Evolutionary conservation across 768 basidiomycete genomes (phyloP).

Genomic region (Lactifluus subvellereus): DNA sequence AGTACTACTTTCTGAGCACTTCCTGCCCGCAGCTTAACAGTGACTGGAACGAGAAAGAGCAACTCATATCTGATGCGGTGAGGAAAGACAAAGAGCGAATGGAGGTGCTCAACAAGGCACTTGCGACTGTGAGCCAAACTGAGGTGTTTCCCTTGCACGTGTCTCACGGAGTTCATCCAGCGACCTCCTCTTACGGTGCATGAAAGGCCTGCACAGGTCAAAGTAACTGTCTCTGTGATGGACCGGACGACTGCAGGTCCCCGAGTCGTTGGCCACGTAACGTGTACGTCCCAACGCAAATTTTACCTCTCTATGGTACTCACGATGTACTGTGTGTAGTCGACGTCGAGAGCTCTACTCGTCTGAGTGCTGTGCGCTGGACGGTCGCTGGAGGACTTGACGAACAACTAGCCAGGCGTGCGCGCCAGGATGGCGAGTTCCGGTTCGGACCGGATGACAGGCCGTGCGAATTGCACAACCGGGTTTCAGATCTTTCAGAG

Average conservation of each 20-base stretch:
- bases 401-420: background rate
- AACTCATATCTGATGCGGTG: too few relatives aligned
- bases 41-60: background rate
- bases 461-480: background rate
- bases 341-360: background rate
- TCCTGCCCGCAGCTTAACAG: background rate
- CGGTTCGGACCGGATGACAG: background rate
- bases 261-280: background rate
- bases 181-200: background rate
- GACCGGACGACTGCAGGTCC: background rate
- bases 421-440: constrained; percentile 4
- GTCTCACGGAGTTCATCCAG: background rate
- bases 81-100: constrained; percentile 12
- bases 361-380: constrained; percentile 14
- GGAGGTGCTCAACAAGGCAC: constrained; percentile 5
- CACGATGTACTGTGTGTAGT: background rate
- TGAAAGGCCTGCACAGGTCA: background rate
- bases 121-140: background rate
- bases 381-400: background rate
- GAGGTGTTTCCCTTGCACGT: background rate
- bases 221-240: background rate
- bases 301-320: background rate
- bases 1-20: background rate
- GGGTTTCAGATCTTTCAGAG: background rate
- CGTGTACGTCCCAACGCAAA: background rate